Evolutionary conservation across 2,329 filamentous ascomycete genomes (phyloP).

Genomic region (Xylaria sp.): DNA sequence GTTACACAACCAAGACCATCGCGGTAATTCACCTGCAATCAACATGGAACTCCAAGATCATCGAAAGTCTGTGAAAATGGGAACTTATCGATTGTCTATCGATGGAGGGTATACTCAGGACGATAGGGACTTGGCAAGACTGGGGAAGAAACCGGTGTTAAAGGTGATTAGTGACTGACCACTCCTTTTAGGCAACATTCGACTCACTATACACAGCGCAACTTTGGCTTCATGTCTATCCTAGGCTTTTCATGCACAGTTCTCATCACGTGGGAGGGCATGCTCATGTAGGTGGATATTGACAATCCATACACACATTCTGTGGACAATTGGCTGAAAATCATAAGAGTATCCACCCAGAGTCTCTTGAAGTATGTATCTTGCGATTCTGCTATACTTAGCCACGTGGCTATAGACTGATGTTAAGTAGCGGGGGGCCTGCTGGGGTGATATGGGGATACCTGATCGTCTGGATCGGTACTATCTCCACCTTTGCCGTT

Average conservation of each 20-base stretch:
- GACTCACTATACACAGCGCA: slow-evolving; percentile 8
- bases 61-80: background rate
- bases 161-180: background rate
- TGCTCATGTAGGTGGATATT: background rate
- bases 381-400: background rate
- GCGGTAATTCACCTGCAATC: no score
- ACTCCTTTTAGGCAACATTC: background rate
- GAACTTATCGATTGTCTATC: background rate
- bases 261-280: background rate
- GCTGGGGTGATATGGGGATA: slow-evolving; percentile 20
- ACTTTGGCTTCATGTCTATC: slow-evolving; percentile 26
- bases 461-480: slow-evolving; percentile 18
- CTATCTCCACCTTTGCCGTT: slow-evolving; percentile 4
- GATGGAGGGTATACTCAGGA: background rate
- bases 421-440: slow-evolving; percentile 17
- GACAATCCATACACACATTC: no score
- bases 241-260: slow-evolving; percentile 22
- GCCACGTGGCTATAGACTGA: background rate
- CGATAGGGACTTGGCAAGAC: background rate
- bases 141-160: slow-evolving; percentile 15
- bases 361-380: no score
- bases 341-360: no score
- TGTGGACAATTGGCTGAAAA: no score
- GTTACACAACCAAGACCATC: no score
- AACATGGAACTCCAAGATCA: background rate